Conservation (phyloP, 2,329 filamentous ascomycete genomes). For the Trichoderma atrobrunneum region DNA sequence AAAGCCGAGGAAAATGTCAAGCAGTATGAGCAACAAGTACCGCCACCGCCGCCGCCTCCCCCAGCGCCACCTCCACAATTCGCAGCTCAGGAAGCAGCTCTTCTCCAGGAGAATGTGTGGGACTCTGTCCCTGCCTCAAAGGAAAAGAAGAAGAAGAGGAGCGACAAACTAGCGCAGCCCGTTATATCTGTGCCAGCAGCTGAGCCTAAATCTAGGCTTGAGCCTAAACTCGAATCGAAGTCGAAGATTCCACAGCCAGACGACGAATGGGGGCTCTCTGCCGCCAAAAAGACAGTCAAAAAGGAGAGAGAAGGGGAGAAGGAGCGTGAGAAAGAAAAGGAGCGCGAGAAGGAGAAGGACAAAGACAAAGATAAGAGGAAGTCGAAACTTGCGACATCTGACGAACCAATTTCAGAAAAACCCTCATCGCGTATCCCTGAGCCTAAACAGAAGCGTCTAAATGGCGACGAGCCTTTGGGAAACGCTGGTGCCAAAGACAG, state of each 20-base stretch:
- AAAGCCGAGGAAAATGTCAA: slow-evolving; percentile 9
- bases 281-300: slow-evolving; percentile 29
- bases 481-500: background rate
- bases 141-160: slow-evolving; percentile 31
- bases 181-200: slow-evolving; percentile 28
- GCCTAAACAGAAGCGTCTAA: background rate
- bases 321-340: slow-evolving; percentile 22
- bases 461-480: slow-evolving; percentile 25
- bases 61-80: background rate
- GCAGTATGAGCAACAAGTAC: background rate
- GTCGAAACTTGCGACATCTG: background rate
- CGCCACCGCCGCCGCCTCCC: slow-evolving; percentile 4
- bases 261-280: slow-evolving; percentile 26
- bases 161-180: slow-evolving; percentile 27
- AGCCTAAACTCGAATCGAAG: slow-evolving; percentile 26
- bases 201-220: slow-evolving; percentile 25
- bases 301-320: slow-evolving; percentile 30
- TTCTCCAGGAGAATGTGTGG: slow-evolving; percentile 15
- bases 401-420: background rate
- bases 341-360: slow-evolving; percentile 26
- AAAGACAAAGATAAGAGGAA: slow-evolving; percentile 25
- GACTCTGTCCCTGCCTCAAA: background rate
- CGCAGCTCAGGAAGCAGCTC: background rate
- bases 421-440: background rate
- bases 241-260: slow-evolving; percentile 22